Evolutionary conservation across 371 early-diverging fungal genomes (phyloP).

Genomic region (Mortierella sp.): DNA sequence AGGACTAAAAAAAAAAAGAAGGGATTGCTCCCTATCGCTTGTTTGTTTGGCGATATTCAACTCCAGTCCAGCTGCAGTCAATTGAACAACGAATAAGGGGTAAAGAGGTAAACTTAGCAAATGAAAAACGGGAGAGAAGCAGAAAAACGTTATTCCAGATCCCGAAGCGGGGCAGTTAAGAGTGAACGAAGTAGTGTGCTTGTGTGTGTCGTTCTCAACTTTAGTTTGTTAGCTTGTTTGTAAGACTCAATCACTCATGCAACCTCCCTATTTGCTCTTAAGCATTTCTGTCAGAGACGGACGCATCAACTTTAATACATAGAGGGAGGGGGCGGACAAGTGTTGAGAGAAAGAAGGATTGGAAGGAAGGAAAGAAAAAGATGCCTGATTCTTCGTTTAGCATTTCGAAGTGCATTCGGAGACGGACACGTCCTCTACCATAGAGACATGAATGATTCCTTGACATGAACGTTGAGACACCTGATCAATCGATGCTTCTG

Average conservation of each 20-base stretch:
- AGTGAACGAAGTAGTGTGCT: not conserved
- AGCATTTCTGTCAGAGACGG: not conserved
- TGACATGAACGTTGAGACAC: not conserved
- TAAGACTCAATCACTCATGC: not conserved
- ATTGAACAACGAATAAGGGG: not conserved
- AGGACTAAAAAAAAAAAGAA: not conserved
- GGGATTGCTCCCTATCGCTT: not conserved
- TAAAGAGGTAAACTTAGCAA: no score
- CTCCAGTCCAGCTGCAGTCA: not conserved
- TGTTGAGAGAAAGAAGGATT: not conserved
- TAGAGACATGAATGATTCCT: not conserved
- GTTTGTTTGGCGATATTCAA: not conserved
- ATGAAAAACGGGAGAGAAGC: not conserved
- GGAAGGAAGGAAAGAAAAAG: not conserved
- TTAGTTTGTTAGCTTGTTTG: not conserved
- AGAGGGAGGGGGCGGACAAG: not conserved
- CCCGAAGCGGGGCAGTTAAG: not conserved
- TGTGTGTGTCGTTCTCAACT: not conserved
- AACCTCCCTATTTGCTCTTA: not conserved
- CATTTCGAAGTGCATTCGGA: not conserved
- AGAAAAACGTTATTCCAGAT: not conserved
- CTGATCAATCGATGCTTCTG: not conserved
- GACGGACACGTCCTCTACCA: not conserved
- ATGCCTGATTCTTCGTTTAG: not conserved
- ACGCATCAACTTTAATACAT: not conserved